Evolutionary conservation across 345 rosid genomes (phyloP), one percentile per base, ranked within the genome.

Genomic region (Melaleuca quinquenervia): DNA sequence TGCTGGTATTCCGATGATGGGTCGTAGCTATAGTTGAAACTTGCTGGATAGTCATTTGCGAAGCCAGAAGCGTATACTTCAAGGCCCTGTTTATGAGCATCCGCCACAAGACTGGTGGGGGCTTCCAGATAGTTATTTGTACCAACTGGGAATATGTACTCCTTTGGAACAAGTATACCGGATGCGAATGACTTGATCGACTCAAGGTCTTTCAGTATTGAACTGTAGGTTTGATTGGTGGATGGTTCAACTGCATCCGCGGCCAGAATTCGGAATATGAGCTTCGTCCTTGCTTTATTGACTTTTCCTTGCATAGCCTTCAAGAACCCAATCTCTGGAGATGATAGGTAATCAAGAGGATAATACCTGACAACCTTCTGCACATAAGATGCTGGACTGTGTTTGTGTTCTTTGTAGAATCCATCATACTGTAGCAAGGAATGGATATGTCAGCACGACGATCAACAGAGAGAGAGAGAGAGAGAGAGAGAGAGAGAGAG

Each of bases 251-350:
- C 70, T 27, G 87, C 92, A 15, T 94, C 85, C 8, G 86, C 86
- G 16, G 89, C 92, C 60, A 83, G 91, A 87, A 91, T 64, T 78
- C 50, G 85, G 16, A 93, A 89, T 78, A 95, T 53, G 54, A 92
- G 96, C 88, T 90, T 94, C 16, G 89, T 92, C 86, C 55, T 91
- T 49, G 86, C 91, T 83, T 41, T 91, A 48, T 91, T 89, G 76
- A 93, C 90, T 50, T 89, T 91, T 62, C 86, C 86, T 14, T 86
- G 89, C 32, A 95, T 86, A 84, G 88, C 88, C 93, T 92, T 95
- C 91, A 97, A 87, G 90, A 97, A 94, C 74, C 93, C 94, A 10
- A 96, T 91, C 86, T 97, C 99, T 2, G 99, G 96, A 85, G 95
- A 94, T 29, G 99, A 95, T 29, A 96, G 75, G 91, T 87, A 89